phyloP scores from a whole-genome alignment of 345 rosid species.

The Garcia nutans region DNA sequence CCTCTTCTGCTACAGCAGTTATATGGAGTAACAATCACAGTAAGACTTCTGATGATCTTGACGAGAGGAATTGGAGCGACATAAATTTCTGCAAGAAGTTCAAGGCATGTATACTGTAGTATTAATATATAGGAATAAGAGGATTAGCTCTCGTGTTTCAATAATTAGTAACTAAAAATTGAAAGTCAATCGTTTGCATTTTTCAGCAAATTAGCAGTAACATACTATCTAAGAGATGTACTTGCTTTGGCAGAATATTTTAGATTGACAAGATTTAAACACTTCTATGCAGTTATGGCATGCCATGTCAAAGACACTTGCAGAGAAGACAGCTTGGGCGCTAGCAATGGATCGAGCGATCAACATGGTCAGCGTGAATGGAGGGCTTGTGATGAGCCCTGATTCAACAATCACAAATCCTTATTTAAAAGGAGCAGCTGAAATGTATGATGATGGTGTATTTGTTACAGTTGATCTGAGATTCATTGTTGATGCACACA shows the following conservation, averaged over 20 bases:
- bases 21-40: constrained; percentile 47
- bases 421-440: constrained; percentile 67
- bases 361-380: constrained; percentile 58
- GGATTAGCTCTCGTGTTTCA: no score
- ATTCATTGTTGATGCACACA: constrained; percentile 54
- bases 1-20: constrained; percentile 56
- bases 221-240: no score
- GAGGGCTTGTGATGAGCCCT: constrained; percentile 48
- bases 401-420: constrained; percentile 46
- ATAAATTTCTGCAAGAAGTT: constrained; percentile 47
- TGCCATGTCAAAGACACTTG: constrained; percentile 54
- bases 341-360: constrained; percentile 72
- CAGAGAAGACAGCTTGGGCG: constrained; percentile 78
- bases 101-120: constrained; percentile 41
- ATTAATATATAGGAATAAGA: no score
- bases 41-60: constrained; percentile 30
- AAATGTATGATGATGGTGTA: constrained; percentile 69
- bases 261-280: not conserved
- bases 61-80: constrained; percentile 59
- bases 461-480: constrained; percentile 50
- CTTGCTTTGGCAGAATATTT: not conserved
- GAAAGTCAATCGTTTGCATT: no score
- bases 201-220: no score
- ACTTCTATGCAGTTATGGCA: constrained; percentile 55
- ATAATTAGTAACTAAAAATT: no score